phyloP scores from a whole-genome alignment of 257 asterid species.

The Salvia rosmarinus region DNA sequence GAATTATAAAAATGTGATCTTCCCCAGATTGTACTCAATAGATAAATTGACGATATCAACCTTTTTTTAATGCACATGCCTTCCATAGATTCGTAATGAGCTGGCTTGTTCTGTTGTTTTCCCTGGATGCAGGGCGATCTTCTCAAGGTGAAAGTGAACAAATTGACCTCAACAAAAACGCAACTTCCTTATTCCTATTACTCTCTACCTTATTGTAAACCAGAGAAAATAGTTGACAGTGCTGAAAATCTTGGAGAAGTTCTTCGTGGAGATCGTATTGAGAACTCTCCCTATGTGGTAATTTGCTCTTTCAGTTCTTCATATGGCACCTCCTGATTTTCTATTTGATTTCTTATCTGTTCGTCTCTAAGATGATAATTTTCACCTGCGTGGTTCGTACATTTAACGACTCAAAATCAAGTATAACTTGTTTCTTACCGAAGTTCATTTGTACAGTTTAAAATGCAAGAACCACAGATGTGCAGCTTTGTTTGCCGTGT shows the following conservation, averaged over 20 bases:
- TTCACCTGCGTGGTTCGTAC: background rate
- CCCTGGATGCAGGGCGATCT: slow-evolving; percentile 54
- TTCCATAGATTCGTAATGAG: background rate
- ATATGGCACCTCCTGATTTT: background rate
- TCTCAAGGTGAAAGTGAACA: slow-evolving; percentile 69
- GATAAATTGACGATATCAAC: background rate
- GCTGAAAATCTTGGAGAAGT: slow-evolving; percentile 78
- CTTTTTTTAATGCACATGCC: background rate
- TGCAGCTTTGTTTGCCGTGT: slow-evolving; percentile 53
- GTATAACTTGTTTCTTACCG: slow-evolving; percentile 13
- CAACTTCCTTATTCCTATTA: slow-evolving; percentile 69
- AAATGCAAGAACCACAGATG: slow-evolving; percentile 65
- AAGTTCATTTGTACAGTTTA: slow-evolving; percentile 48
- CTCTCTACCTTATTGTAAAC: slow-evolving; percentile 64
- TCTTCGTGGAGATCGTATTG: slow-evolving; percentile 80
- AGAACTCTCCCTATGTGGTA: slow-evolving; percentile 69
- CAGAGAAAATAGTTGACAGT: slow-evolving; percentile 60
- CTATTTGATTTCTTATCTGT: background rate
- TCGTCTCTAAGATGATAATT: background rate
- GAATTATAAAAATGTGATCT: background rate
- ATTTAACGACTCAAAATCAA: background rate
- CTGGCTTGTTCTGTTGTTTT: background rate
- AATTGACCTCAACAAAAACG: slow-evolving; percentile 60
- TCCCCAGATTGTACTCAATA: background rate
- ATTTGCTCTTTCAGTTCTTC: background rate